Conservation (phyloP, 2,329 filamentous ascomycete genomes). For the Colletotrichum navitas region DNA sequence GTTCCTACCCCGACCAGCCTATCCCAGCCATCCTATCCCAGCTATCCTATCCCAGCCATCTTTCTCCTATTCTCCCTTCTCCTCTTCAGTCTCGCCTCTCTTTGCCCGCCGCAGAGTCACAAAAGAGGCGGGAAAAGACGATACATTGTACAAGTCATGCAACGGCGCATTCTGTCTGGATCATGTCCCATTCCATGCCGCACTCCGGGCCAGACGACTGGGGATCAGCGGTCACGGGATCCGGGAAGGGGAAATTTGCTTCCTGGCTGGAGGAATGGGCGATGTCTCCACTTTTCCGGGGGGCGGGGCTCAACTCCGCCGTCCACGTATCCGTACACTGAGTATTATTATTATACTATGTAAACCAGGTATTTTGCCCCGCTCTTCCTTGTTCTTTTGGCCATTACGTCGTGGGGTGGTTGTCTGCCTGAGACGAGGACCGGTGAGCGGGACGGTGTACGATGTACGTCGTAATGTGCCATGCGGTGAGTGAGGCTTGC, state of each 20-base stretch:
- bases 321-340: no score
- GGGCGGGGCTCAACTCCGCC: conserved; percentile 16
- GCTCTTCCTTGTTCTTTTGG: neutral
- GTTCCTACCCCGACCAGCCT: neutral
- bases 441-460: conserved; percentile 7
- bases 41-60: neutral
- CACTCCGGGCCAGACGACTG: conserved; percentile 28
- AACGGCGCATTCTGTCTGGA: conserved; percentile 19
- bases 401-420: conserved; percentile 23
- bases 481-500: neutral
- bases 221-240: conserved; percentile 31
- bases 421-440: neutral
- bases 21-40: neutral
- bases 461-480: neutral
- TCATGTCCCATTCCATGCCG: conserved; percentile 13
- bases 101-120: neutral
- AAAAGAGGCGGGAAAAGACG: neutral
- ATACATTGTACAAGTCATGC: conserved; percentile 1
- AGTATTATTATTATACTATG: no score
- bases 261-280: conserved; percentile 30
- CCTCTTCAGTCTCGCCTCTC: neutral
- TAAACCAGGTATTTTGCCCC: neutral
- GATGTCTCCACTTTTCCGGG: conserved; percentile 33
- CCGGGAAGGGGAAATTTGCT: conserved; percentile 37
- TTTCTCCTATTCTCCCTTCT: no score